A percentile compares a stretch with the other conserved stretches of the same genome.
These are phyloP conservation scores for Geosmithia putterillii DNA, from an alignment of 2,329 filamentous ascomycete species.

Conservation along the genomic window DNA sequence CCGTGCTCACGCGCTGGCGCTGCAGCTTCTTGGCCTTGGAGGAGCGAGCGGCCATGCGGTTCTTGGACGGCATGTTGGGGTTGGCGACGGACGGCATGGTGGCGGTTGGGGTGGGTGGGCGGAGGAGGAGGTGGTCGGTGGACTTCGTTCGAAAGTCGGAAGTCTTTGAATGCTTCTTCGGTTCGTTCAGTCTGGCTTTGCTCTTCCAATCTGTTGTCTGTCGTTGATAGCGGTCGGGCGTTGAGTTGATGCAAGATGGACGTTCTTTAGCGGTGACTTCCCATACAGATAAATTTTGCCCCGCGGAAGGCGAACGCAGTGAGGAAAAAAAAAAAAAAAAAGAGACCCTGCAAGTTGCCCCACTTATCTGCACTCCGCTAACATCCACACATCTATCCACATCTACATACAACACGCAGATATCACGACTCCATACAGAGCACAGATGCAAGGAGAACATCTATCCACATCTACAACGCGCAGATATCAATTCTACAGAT, in stretches of 20 bases:
- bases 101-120: background rate
- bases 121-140: no score
- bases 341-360: background rate
- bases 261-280: background rate
- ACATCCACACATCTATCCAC: no score
- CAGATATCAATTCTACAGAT: no score
- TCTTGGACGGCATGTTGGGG: conserved; percentile 43
- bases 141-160: no score
- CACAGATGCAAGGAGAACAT: no score
- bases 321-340: background rate
- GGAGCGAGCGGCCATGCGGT: conserved; percentile 34
- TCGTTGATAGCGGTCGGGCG: background rate
- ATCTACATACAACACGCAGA: no score
- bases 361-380: no score
- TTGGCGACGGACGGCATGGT: conserved; percentile 44
- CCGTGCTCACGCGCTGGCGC: conserved; percentile 26
- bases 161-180: background rate
- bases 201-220: background rate
- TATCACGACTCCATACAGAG: no score
- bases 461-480: no score
- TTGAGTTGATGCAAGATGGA: background rate
- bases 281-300: background rate
- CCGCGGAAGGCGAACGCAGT: no score
- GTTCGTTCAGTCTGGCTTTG: background rate
- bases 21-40: conserved; percentile 29